Evolutionary conservation across 1,284 basidiomycete genomes (phyloP), one percentile per base, ranked within the genome.

Genomic region (Tilletia indica): DNA sequence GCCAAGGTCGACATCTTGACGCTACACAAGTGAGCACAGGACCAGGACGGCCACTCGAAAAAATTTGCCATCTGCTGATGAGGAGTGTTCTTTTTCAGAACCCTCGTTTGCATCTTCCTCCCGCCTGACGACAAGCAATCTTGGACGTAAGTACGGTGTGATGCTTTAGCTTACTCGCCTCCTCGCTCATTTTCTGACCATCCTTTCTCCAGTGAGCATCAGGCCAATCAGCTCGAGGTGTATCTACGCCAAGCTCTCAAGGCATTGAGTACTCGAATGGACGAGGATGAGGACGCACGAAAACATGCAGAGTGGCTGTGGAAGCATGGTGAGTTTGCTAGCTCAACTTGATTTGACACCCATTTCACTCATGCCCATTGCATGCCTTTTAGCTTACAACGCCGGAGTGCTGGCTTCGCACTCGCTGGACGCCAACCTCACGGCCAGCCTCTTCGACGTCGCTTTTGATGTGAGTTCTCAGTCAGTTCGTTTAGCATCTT

Each of bases 271-370:
- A 42, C 34, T 16, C 61, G 16, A 42, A 64, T 64, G 61, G 38
- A 42, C 36, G 12, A 11, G 36, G 34, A 64, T 21, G 38, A 38
- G 36, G 61, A 64, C 12, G 61, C 36, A n/a, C 36, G 61, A 14
- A 34, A 38, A 16, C 61, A 64, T 21, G 31, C 61, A 39, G 61
- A 64, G 16, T 64, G 61, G 61, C 61, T 64, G 61, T 64, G 61
- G 61, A 64, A 64, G 36, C 61, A 64, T 42, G 61, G 61, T 64
- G 36, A 11, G 61, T 34, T 25, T 16, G 34, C 1, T 21, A 39
- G 4, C 61, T 16, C 14, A 11, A 4, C 34, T 19, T 25, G 4
- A 39, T 9, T 19, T 5, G 9, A 64, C 6, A 34, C 3, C 11
- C 6, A 3, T 0, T 3, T 39, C 8, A 21, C 61, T 64, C 34